Conservation (phyloP, 345 rosid species). For the Brassica cretica region DNA sequence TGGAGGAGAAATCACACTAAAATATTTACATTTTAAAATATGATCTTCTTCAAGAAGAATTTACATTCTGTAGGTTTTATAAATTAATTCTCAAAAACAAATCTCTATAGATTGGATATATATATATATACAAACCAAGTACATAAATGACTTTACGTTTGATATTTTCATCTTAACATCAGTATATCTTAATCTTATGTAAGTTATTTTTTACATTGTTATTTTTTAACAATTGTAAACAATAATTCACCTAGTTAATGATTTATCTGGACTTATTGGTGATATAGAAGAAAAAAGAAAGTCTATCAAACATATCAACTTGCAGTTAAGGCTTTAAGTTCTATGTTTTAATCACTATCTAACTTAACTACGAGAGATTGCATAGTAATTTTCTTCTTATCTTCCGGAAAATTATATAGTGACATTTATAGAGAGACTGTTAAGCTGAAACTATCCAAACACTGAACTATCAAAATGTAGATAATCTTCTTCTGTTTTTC, state of each 20-base stretch:
- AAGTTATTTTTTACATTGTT: neutral
- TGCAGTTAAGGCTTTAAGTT: neutral
- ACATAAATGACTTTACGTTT: neutral
- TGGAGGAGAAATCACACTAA: neutral
- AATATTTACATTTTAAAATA: neutral
- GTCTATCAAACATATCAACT: neutral
- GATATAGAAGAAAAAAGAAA: neutral
- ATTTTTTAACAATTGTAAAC: neutral
- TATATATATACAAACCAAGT: neutral
- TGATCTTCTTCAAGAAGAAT: neutral
- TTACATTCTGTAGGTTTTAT: neutral
- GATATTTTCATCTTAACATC: neutral
- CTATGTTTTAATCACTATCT: neutral
- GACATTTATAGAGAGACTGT: neutral
- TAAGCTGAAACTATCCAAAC: neutral
- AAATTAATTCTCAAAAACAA: neutral
- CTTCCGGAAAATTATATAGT: neutral
- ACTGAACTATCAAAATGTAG: conserved; percentile 6
- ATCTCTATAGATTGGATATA: neutral
- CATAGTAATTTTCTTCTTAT: neutral
- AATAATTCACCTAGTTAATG: neutral
- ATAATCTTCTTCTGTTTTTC: neutral
- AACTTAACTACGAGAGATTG: neutral
- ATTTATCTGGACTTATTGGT: neutral
- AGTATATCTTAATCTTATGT: neutral